Conservation (phyloP, 345 rosid species). For the Psidium friedrichsthalianum region DNA sequence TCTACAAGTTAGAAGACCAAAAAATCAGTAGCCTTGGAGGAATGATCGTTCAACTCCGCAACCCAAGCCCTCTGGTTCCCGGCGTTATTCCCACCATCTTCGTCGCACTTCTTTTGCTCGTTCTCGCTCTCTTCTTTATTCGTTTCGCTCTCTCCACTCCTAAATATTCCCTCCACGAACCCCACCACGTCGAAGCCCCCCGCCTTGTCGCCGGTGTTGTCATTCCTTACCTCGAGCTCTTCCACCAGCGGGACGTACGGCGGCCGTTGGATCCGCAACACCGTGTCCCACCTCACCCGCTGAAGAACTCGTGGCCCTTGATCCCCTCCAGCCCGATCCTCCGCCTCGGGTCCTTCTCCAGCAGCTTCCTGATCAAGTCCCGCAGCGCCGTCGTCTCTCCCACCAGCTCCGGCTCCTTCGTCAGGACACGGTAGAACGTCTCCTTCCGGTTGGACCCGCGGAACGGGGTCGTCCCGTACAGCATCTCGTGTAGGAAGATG, state of each 20-base stretch:
- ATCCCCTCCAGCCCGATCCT: slow-evolving; percentile 49
- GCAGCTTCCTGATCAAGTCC: slow-evolving; percentile 42
- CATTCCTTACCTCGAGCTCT: neutral
- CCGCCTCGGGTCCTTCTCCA: slow-evolving; percentile 56
- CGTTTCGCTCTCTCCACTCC: neutral
- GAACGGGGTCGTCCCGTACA: slow-evolving; percentile 80
- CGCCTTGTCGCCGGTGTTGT: slow-evolving; percentile 2
- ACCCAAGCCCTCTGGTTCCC: slow-evolving; percentile 3
- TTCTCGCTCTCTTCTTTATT: neutral
- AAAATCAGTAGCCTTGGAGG: slow-evolving; percentile 8
- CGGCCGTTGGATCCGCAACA: slow-evolving; percentile 42
- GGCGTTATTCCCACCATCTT: neutral
- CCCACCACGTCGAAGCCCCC: slow-evolving; percentile 45
- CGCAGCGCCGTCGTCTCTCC: slow-evolving; percentile 72
- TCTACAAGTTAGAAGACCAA: slow-evolving; percentile 16
- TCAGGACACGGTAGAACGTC: slow-evolving; percentile 48
- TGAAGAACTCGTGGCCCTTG: slow-evolving; percentile 62
- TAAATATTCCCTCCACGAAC: slow-evolving; percentile 47
- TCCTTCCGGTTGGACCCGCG: slow-evolving; percentile 57
- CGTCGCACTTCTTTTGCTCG: neutral
- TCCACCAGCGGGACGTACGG: slow-evolving; percentile 47
- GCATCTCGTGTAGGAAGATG: slow-evolving; percentile 75
- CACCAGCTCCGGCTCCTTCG: slow-evolving; percentile 38
- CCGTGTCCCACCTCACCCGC: slow-evolving; percentile 50
- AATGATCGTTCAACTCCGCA: neutral